Evolutionary conservation across 192 early-diverging fungal species (phyloP).

Genomic region (Mortierella antarctica): DNA sequence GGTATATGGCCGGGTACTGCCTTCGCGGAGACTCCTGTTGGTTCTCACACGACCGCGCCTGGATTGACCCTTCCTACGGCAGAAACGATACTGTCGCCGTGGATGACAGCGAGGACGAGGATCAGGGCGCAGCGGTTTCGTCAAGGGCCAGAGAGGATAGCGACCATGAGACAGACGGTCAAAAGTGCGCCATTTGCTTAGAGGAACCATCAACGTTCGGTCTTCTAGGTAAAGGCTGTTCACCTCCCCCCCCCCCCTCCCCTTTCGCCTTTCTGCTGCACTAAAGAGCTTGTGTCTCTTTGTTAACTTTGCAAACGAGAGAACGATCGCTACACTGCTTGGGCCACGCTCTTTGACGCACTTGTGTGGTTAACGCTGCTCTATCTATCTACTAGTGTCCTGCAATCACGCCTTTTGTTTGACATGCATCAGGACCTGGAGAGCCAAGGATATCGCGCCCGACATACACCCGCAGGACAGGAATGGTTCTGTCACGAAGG

Average conservation of each 20-base stretch:
- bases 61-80: not conserved
- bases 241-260: not conserved
- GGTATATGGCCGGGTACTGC: slow-evolving; percentile 51
- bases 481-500: slow-evolving; percentile 37
- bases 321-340: too few relatives aligned
- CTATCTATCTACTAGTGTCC: slow-evolving; percentile 21
- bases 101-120: slow-evolving; percentile 12
- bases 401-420: slow-evolving; percentile 53
- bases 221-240: slow-evolving; percentile 20
- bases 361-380: not conserved
- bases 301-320: not conserved
- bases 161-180: slow-evolving; percentile 21
- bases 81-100: not conserved
- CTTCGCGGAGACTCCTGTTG: slow-evolving; percentile 42
- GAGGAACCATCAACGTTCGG: slow-evolving; percentile 42
- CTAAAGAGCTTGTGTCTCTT: not conserved
- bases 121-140: not conserved
- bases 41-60: slow-evolving; percentile 45
- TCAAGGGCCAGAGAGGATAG: not conserved
- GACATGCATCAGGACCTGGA: slow-evolving; percentile 49
- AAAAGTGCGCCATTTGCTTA: slow-evolving; percentile 46
- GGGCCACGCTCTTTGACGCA: not conserved
- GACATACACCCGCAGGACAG: slow-evolving; percentile 6
- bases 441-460: slow-evolving; percentile 32
- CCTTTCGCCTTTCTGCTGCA: not conserved